Evolutionary conservation across 768 basidiomycete genomes (phyloP).

Genomic region (Leccinum disarticulatum): DNA sequence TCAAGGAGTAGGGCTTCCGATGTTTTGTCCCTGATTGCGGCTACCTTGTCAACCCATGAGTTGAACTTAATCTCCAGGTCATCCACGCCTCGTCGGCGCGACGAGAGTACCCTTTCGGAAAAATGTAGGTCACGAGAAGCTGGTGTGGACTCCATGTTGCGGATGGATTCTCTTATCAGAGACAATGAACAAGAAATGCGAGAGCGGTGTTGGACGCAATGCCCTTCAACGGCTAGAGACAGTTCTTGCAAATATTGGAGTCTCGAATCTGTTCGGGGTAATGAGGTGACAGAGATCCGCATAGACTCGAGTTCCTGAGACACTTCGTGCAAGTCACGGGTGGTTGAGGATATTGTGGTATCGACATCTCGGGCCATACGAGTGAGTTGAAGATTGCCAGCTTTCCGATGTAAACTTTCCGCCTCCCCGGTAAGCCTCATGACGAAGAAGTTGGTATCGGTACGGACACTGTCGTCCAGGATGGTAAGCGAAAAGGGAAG

Average conservation of each 20-base stretch:
- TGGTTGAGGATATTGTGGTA: conserved; percentile 35
- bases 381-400: conserved; percentile 50
- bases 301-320: conserved; percentile 41
- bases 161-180: conserved; percentile 53
- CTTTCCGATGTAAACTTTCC: conserved; percentile 48
- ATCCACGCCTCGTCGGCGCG: conserved; percentile 51
- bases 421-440: conserved; percentile 60
- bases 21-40: conserved; percentile 32
- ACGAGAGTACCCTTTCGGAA: conserved; percentile 47
- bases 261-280: conserved; percentile 30
- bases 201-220: conserved; percentile 35
- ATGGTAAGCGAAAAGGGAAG: conserved; percentile 55
- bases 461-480: conserved; percentile 66
- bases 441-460: conserved; percentile 66
- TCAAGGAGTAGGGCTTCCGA: conserved; percentile 43
- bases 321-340: conserved; percentile 40
- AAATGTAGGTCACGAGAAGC: conserved; percentile 42
- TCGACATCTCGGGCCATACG: conserved; percentile 57
- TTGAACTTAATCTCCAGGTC: conserved; percentile 49
- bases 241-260: conserved; percentile 39
- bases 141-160: conserved; percentile 52
- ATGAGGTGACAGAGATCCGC: conserved; percentile 35
- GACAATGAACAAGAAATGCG: conserved; percentile 49
- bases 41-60: conserved; percentile 45
- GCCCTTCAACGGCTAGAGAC: conserved; percentile 36